A percentile compares a stretch with the other conserved stretches of the same genome.
Evolutionary conservation across 2,329 filamentous ascomycete genomes (phyloP).

Genomic region (Drechslerella stenobrocha): DNA sequence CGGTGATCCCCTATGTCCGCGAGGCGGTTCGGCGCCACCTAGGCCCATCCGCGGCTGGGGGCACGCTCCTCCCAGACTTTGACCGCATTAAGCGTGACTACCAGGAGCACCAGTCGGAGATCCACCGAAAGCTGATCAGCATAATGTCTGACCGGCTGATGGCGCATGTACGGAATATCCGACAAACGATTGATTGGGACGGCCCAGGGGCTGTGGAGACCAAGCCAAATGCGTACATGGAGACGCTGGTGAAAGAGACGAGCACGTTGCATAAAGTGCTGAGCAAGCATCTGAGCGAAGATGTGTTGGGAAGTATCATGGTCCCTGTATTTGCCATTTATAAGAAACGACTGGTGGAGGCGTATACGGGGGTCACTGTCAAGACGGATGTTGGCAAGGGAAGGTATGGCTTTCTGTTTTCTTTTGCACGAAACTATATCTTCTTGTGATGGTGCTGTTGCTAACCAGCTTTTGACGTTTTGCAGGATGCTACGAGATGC

Average conservation of each 20-base stretch:
- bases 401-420: constrained; percentile 70
- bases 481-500: constrained; percentile 74
- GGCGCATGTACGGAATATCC: constrained; percentile 74
- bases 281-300: constrained; percentile 76
- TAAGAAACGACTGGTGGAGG: constrained; percentile 73
- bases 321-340: constrained; percentile 80
- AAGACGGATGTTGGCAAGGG: constrained; percentile 70
- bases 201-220: constrained; percentile 55
- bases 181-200: constrained; percentile 72
- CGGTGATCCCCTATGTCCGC: constrained; percentile 83
- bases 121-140: constrained; percentile 89
- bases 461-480: constrained; percentile 53
- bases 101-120: constrained; percentile 86
- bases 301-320: constrained; percentile 81
- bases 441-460: constrained; percentile 51
- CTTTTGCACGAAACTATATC: constrained; percentile 17
- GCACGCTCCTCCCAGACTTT: constrained; percentile 73
- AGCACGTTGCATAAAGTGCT: constrained; percentile 80
- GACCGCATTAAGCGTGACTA: constrained; percentile 77
- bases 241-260: constrained; percentile 83
- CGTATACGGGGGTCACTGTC: constrained; percentile 68
- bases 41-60: constrained; percentile 59
- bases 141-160: constrained; percentile 82
- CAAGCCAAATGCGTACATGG: constrained; percentile 73
- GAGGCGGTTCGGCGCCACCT: constrained; percentile 84